Evolutionary conservation across 2,329 filamentous ascomycete species (phyloP).

Genomic region (Cryphonectria parasitica): DNA sequence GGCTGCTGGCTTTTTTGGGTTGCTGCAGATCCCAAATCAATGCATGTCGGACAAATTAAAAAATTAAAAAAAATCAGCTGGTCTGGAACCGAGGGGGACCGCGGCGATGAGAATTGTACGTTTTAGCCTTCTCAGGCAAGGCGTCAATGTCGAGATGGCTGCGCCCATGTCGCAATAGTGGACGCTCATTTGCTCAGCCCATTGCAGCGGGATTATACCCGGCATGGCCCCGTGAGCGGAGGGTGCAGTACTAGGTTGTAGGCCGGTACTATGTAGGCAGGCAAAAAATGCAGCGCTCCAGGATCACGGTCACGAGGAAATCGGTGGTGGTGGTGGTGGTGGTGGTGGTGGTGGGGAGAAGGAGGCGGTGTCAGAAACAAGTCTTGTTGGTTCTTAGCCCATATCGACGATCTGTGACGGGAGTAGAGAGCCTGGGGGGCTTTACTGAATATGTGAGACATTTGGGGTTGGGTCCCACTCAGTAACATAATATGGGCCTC

Average conservation of each 20-base stretch:
- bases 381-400: neutral
- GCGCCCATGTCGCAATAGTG: conserved; percentile 13
- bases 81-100: conserved; percentile 1
- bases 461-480: neutral
- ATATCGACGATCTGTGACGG: neutral
- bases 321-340: neutral
- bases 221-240: neutral
- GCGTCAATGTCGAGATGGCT: conserved; percentile 26
- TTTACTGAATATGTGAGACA: neutral
- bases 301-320: neutral
- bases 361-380: neutral
- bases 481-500: neutral
- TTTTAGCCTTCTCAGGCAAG: conserved; percentile 18
- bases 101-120: neutral
- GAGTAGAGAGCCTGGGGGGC: neutral
- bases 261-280: neutral
- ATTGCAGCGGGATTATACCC: neutral
- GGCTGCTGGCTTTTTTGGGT: neutral
- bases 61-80: neutral
- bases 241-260: neutral
- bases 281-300: neutral
- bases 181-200: conserved; percentile 12
- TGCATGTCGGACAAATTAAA: neutral
- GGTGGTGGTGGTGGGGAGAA: neutral
- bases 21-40: conserved; percentile 11